Conservation (phyloP, 108 stramenopile genomes). For the Pinguiococcus pyrenoidosus region DNA sequence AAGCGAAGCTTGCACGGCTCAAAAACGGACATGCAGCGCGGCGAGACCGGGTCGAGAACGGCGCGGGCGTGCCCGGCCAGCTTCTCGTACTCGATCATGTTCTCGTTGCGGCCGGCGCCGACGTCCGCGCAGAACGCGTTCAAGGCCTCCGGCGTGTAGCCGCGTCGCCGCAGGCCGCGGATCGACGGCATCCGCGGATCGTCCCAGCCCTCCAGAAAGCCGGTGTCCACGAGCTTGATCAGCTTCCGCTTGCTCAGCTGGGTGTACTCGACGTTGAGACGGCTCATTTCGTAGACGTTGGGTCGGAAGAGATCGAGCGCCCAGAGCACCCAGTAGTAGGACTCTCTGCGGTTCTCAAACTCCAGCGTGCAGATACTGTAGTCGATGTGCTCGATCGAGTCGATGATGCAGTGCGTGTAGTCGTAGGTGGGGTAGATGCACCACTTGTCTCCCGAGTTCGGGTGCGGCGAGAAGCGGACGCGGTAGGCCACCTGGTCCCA, state of each 20-base stretch:
- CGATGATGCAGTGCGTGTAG: slow-evolving; percentile 87
- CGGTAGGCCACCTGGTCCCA: slow-evolving; percentile 87
- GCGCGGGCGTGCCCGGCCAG: slow-evolving; percentile 76
- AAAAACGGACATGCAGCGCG: too few species aligned
- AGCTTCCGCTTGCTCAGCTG: slow-evolving; percentile 90
- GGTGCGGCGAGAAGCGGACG: slow-evolving; percentile 85
- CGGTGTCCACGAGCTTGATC: slow-evolving; percentile 63
- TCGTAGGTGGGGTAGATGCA: slow-evolving; percentile 98
- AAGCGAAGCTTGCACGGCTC: too few species aligned
- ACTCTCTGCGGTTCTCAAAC: slow-evolving; percentile 90
- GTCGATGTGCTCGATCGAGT: slow-evolving; percentile 91
- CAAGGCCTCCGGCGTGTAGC: slow-evolving; percentile 81
- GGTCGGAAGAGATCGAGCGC: slow-evolving; percentile 87
- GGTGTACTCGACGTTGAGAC: slow-evolving; percentile 81
- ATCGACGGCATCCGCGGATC: slow-evolving; percentile 97
- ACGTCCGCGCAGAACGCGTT: slow-evolving; percentile 88
- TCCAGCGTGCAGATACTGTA: slow-evolving; percentile 97
- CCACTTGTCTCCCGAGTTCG: slow-evolving; percentile 87
- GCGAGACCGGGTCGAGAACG: slow-evolving; percentile 68
- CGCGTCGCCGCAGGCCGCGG: slow-evolving; percentile 78
- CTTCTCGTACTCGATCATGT: slow-evolving; percentile 77
- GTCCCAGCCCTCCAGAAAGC: slow-evolving; percentile 79
- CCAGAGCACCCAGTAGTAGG: slow-evolving; percentile 96
- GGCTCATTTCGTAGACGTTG: slow-evolving; percentile 49
- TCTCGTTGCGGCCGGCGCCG: slow-evolving; percentile 78